phyloP scores from a whole-genome alignment of 2,329 filamentous ascomycete genomes.

The Zymoseptoria ardabiliae region DNA sequence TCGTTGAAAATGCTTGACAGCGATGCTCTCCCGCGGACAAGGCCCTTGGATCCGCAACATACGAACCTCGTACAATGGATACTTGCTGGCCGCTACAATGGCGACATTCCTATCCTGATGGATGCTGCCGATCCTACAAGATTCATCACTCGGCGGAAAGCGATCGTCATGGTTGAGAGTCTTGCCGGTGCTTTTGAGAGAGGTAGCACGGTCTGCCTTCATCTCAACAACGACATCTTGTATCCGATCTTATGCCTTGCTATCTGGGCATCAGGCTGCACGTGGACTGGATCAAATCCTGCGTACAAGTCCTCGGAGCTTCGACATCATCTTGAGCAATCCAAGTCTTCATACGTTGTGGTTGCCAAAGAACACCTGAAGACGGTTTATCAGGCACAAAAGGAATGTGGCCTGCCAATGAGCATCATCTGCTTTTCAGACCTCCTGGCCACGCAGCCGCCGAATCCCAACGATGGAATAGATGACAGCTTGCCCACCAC shows the following conservation, averaged over 20 bases:
- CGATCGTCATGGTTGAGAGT: conserved; percentile 16
- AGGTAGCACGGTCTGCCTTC: conserved; percentile 25
- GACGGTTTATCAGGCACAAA: conserved; percentile 23
- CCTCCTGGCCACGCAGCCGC: conserved; percentile 12
- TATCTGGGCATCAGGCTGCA: conserved; percentile 42
- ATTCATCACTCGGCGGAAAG: conserved; percentile 16
- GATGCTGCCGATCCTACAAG: conserved; percentile 23
- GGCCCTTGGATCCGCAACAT: not conserved
- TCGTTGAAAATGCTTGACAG: no score
- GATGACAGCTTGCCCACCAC: not conserved
- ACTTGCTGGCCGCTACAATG: conserved; percentile 16
- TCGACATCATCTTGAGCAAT: conserved; percentile 39
- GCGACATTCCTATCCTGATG: conserved; percentile 21
- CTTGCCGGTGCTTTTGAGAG: conserved; percentile 21
- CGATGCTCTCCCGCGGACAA: no score
- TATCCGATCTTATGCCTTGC: conserved; percentile 46
- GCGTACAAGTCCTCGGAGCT: conserved; percentile 42
- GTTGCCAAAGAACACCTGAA: conserved; percentile 34
- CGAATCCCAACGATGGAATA: not conserved
- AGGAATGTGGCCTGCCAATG: conserved; percentile 19
- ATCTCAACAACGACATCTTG: conserved; percentile 34
- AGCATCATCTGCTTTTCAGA: conserved; percentile 26
- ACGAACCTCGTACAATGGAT: conserved; percentile 16
- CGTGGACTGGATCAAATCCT: conserved; percentile 47
- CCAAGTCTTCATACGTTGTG: conserved; percentile 41